These are phyloP conservation scores for Arxiozyma telluris DNA, from an alignment of 1,139 yeast species.

Conservation along the genomic window DNA sequence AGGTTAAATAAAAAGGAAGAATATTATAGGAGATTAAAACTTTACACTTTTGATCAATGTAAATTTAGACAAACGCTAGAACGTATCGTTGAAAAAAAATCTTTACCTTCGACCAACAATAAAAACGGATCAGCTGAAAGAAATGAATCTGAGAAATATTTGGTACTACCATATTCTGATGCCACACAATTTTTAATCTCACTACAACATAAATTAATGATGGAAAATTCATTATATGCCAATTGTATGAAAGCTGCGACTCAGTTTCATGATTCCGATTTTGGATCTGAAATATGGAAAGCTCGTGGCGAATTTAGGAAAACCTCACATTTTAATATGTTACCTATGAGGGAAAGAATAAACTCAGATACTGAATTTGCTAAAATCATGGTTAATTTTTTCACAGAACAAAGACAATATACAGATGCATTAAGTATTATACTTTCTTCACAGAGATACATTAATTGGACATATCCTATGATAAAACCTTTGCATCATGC, in stretches of 20 bases:
- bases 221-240: slow-evolving; percentile 49
- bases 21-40: slow-evolving; percentile 20
- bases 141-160: neutral
- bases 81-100: neutral
- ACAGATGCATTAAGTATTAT: slow-evolving; percentile 67
- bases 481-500: slow-evolving; percentile 41
- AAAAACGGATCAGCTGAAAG: neutral
- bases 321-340: slow-evolving; percentile 38
- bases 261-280: slow-evolving; percentile 40
- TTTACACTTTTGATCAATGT: slow-evolving; percentile 23
- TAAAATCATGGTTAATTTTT: slow-evolving; percentile 24
- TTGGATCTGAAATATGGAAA: slow-evolving; percentile 62
- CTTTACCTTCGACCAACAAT: neutral
- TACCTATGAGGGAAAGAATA: slow-evolving; percentile 37
- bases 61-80: slow-evolving; percentile 9
- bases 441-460: slow-evolving; percentile 56
- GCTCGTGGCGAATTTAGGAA: slow-evolving; percentile 72
- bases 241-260: slow-evolving; percentile 62
- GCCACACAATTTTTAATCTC: slow-evolving; percentile 10
- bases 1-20: slow-evolving; percentile 20
- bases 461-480: slow-evolving; percentile 61
- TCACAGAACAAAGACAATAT: slow-evolving; percentile 25
- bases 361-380: slow-evolving; percentile 38
- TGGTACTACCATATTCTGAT: neutral
- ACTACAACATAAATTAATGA: slow-evolving; percentile 17